A percentile compares a stretch with the other conserved stretches of the same genome.
Conservation (phyloP, 257 asterid genomes). For the Nyctanthes arbortristis region DNA sequence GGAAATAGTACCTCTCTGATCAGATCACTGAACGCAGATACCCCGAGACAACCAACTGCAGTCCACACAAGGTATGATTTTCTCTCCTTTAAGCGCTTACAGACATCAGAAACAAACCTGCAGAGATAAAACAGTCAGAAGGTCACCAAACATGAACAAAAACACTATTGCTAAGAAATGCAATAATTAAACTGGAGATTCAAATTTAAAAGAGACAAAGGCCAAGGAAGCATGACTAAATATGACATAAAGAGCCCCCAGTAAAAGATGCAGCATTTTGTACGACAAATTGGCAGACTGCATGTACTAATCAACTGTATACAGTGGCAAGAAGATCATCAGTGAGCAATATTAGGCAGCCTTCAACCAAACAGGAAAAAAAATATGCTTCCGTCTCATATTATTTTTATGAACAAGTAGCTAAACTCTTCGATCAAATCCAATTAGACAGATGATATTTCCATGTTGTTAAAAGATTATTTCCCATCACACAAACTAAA, state of each 20-base stretch:
- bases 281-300: not conserved
- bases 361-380: too few relatives aligned
- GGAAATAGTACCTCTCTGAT: constrained; percentile 63
- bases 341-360: too few relatives aligned
- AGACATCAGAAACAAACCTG: constrained; percentile 72
- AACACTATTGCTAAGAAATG: not conserved
- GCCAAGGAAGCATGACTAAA: constrained; percentile 3
- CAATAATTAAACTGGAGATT: constrained; percentile 3
- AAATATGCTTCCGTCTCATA: not conserved
- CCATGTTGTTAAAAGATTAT: not conserved
- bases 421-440: not conserved
- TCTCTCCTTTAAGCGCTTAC: constrained; percentile 73
- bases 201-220: not conserved
- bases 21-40: constrained; percentile 78
- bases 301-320: too few relatives aligned
- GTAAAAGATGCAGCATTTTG: not conserved
- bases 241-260: not conserved
- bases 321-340: too few relatives aligned
- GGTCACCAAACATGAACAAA: constrained; percentile 7
- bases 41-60: constrained; percentile 88
- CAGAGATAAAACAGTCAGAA: constrained; percentile 22
- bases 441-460: not conserved
- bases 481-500: not conserved
- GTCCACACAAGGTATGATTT: constrained; percentile 82
- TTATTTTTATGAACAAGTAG: not conserved